Base-by-base conservation (phyloP, 2,329 filamentous ascomycete species). In the Plectosphaerella sp. region DNA sequence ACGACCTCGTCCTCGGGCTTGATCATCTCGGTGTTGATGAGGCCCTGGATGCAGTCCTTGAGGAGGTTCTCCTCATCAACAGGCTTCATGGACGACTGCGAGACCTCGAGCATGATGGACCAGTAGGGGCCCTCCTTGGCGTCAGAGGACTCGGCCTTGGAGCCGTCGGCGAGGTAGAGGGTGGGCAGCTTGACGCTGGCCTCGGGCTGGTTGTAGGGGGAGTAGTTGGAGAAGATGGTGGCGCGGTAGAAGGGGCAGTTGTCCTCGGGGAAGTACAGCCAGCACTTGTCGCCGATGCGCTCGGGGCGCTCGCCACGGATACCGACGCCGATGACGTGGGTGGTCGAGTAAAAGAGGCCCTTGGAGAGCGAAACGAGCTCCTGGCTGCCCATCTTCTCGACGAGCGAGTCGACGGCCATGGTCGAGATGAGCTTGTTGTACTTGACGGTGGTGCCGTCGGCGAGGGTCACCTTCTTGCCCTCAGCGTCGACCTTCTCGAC, bases 221-320 rank as follows among this genome's bases (percentile, higher is more conserved):
- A 97, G 83, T 99, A 99, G 84, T 99, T 99, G 74, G 93, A 97
- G 84, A 99, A 99, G 77, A 99, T 97, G 67, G 94, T 99, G 67
- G 94, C 94, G 63, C 94, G 90, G 82, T 99, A 99, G 82, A 99
- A 99, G 69, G 91, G 91, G 80, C 91, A 97, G 82, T 99, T 88
- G 72, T 96, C 88, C 74, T 99, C 94, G 57, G 94, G 94, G 85
- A 97, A 99, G 84, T 99, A 99, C 60, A 99, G 80, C 92, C 94
- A 99, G 86, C 94, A 99, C 83, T 97, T 99, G 79, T 99, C 94
- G 60, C 94, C 94, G 62, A 99, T 99, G 68, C 91, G 88, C 72
- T 96, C 91, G 39, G 94, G 94, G 61, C 94, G 90, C 65, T 80
- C 82, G 60, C 94, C 94, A 67, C 94, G 91, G 66, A 99, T 81